A percentile compares a stretch with the other conserved stretches of the same genome.
Evolutionary conservation across 1,284 basidiomycete genomes (phyloP).

Genomic region (Microbotryomycetes sp.): DNA sequence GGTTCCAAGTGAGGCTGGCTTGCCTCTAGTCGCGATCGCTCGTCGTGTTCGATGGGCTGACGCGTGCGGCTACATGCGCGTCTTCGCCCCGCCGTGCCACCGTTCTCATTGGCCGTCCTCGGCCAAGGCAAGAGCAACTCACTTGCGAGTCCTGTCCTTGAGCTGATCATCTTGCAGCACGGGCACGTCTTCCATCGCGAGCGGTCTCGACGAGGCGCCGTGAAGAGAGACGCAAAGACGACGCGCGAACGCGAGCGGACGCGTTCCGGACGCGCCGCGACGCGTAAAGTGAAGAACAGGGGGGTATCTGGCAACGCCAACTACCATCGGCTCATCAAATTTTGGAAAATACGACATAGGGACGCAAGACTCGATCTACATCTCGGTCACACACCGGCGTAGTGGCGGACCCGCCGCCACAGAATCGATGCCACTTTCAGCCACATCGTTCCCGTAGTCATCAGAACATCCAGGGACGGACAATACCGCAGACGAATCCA

Average conservation of each 20-base stretch:
- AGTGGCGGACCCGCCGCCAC: not conserved
- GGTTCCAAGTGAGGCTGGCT: not conserved
- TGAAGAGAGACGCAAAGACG: not conserved
- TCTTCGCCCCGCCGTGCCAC: not conserved
- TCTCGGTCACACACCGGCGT: not conserved
- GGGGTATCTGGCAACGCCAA: not conserved
- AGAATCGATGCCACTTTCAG: no score
- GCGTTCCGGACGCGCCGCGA: not conserved
- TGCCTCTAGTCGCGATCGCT: not conserved
- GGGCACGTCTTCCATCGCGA: slow-evolving; percentile 2
- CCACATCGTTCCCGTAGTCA: not conserved
- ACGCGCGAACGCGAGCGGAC: not conserved
- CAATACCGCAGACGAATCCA: slow-evolving; percentile 1
- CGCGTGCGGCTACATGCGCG: not conserved
- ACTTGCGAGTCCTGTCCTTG: slow-evolving; percentile 53
- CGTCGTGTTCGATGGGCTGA: not conserved
- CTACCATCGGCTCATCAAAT: not conserved
- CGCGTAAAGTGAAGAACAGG: not conserved
- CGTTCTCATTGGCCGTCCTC: not conserved
- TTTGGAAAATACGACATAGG: not conserved
- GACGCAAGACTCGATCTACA: not conserved
- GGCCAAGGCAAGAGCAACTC: not conserved
- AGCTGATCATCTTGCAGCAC: slow-evolving; percentile 57
- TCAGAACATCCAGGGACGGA: not conserved
- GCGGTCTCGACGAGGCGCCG: not conserved